Conservation (phyloP, 176 grass and related monocot species). For the Carex littledalei region DNA sequence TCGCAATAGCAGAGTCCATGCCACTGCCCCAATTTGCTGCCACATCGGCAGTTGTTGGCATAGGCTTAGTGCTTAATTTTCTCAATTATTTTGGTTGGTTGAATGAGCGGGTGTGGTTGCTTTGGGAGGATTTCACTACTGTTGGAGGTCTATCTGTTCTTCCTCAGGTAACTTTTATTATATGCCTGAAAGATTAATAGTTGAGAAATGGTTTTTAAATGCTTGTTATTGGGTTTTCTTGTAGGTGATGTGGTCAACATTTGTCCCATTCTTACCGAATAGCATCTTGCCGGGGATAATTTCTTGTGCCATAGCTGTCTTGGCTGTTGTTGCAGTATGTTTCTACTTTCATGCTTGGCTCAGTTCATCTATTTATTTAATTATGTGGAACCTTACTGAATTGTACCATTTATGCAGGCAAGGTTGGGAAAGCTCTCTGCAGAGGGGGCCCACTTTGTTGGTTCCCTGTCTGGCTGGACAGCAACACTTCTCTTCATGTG, state of each 20-base stretch:
- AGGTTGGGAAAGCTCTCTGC: slow-evolving; percentile 75
- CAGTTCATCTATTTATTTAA: not conserved
- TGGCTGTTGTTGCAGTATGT: slow-evolving; percentile 62
- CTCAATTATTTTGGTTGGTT: slow-evolving; percentile 81
- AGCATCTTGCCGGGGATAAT: slow-evolving; percentile 70
- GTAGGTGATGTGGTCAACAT: slow-evolving; percentile 99
- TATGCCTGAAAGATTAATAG: not conserved
- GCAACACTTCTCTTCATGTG: slow-evolving; percentile 99
- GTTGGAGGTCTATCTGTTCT: slow-evolving; percentile 74
- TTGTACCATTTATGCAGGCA: slow-evolving; percentile 44
- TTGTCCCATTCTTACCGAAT: slow-evolving; percentile 87
- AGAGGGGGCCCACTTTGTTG: slow-evolving; percentile 46
- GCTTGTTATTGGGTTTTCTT: not conserved
- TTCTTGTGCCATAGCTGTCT: slow-evolving; percentile 47
- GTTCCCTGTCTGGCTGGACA: slow-evolving; percentile 91
- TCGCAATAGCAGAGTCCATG: slow-evolving; percentile 72
- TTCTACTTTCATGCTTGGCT: slow-evolving; percentile 6
- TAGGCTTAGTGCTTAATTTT: slow-evolving; percentile 73
- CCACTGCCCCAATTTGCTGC: slow-evolving; percentile 63
- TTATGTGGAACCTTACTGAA: slow-evolving; percentile 29
- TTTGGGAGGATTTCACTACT: slow-evolving; percentile 93
- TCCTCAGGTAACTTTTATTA: slow-evolving; percentile 52
- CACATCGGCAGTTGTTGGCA: slow-evolving; percentile 46
- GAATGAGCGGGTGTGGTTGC: slow-evolving; percentile 45
- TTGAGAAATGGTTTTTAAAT: not conserved